Conservation (phyloP, 352 stramenopile species). For the Globisporangium cystogenes region DNA sequence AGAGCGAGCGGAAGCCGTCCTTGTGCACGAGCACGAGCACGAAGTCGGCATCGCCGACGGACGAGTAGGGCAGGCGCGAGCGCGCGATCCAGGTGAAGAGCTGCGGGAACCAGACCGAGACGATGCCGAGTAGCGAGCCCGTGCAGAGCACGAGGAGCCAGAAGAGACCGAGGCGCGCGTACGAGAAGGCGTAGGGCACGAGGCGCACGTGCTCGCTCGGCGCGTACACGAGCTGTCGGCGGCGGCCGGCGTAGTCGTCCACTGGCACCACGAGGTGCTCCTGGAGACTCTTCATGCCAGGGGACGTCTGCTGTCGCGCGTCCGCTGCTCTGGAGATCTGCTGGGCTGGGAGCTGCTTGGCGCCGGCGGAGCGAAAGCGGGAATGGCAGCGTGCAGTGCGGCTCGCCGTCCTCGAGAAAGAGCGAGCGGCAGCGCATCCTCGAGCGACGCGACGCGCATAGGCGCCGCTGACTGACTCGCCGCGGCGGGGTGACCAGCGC, state of each 20-base stretch:
- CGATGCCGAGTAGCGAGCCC: slow-evolving; percentile 24
- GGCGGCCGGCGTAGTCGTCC: slow-evolving; percentile 28
- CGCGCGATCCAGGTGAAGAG: slow-evolving; percentile 53
- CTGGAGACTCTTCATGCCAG: slow-evolving; percentile 27
- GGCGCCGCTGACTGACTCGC: too few relatives aligned
- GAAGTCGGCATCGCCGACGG: slow-evolving; percentile 32
- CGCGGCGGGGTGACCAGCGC: not conserved
- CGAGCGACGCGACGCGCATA: too few relatives aligned
- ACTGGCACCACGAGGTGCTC: slow-evolving; percentile 44
- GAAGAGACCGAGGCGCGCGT: slow-evolving; percentile 27
- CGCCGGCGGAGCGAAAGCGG: too few relatives aligned
- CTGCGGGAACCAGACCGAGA: slow-evolving; percentile 57
- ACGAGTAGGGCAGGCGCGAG: slow-evolving; percentile 14
- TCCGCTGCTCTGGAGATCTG: too few relatives aligned
- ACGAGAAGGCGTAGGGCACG: slow-evolving; percentile 32
- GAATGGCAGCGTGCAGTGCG: too few relatives aligned
- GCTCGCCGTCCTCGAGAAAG: too few relatives aligned
- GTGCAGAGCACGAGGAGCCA: slow-evolving; percentile 21
- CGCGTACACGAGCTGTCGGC: slow-evolving; percentile 34
- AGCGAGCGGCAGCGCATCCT: too few relatives aligned
- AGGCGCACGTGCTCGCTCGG: slow-evolving; percentile 31
- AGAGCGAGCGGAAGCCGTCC: slow-evolving; percentile 26
- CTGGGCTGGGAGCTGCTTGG: too few relatives aligned
- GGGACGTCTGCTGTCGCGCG: too few relatives aligned
- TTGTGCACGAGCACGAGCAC: slow-evolving; percentile 38